phyloP scores from a whole-genome alignment of 257 asterid species.

The Salvia splendens region DNA sequence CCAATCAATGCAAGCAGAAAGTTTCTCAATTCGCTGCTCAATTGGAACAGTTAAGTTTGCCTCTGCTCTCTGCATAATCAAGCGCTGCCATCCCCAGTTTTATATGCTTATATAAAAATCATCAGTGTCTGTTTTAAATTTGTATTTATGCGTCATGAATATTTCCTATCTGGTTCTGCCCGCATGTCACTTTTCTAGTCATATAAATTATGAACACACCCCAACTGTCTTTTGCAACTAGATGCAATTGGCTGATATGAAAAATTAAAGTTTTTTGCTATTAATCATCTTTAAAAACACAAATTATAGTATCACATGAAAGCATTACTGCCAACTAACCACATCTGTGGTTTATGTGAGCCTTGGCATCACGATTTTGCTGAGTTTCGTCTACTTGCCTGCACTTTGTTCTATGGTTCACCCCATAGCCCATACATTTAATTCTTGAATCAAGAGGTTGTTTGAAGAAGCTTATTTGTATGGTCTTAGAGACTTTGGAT shows the following conservation, averaged over 20 bases:
- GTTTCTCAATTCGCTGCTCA: constrained; percentile 90
- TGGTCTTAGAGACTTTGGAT: background rate
- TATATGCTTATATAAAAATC: constrained; percentile 1
- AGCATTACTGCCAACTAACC: background rate
- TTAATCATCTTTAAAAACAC: constrained; percentile 13
- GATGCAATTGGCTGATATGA: background rate
- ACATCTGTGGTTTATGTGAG: constrained; percentile 13
- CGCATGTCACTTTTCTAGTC: constrained; percentile 14
- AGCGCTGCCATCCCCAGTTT: constrained; percentile 3
- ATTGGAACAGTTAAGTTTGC: constrained; percentile 72
- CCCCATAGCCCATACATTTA: background rate
- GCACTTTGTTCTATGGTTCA: background rate
- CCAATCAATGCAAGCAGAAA: constrained; percentile 95
- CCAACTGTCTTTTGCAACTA: background rate
- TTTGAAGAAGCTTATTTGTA: constrained; percentile 2
- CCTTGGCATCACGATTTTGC: background rate
- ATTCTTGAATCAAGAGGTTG: constrained; percentile 1
- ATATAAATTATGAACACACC: constrained; percentile 16
- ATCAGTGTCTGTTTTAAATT: background rate
- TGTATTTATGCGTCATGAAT: background rate
- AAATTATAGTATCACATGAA: constrained; percentile 2
- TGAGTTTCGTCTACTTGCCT: background rate
- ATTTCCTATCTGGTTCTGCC: background rate
- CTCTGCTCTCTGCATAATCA: constrained; percentile 25
- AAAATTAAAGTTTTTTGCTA: constrained; percentile 13